Base-by-base conservation (phyloP, 2,329 filamentous ascomycete genomes). In the Pseudogymnoascus pannorum region DNA sequence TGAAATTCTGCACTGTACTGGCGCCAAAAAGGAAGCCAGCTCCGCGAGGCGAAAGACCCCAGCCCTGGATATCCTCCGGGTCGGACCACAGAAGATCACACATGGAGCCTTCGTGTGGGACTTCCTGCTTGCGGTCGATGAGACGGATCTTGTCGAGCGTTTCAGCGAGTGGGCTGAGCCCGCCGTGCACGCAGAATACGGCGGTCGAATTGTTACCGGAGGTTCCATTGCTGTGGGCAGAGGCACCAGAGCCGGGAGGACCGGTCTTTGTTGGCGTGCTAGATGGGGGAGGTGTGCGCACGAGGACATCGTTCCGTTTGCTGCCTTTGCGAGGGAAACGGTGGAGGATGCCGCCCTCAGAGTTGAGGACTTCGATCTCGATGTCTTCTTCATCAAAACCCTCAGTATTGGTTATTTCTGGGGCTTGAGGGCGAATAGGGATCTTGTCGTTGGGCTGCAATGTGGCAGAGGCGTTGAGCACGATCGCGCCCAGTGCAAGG, bases 61-160 rank as follows among this genome's bases (percentile, higher is more conserved):
- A 99, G 63, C 92, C 93, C 72, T 97, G 92, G 65, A 97, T 96
- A 69, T 99, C 94, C 74, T 99, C 94, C 0, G 94, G 94, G 71
- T 99, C 94, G 0, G 92, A 96, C 94, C 94, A 99, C 61, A 99
- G 84, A 61, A 99, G 79, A 75, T 99, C 94, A 74, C 94, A 99
- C 87, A 99, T 97, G 60, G 94, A 92, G 11, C 94, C 94, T 74
- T 99, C 94, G 72, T 99, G 94, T 20, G 94, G 94, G 48, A 99
- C 95, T 76, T 99, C 94, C 77, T 99, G 94, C 72, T 97, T 97
- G 66, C 95, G 88, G 75, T 97, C 94, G 61, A 99, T 83, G 31
- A 91, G 91, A 69, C 93, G 83, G 75, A 99, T 97, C 77, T 99
- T 96, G 76, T 96, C 92, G 61, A 96, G 84, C 22, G 92, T 96